These are phyloP conservation scores for Vanderwaltozyma tropicalis DNA, from an alignment of 805 yeast genomes.

Conservation along the genomic window DNA sequence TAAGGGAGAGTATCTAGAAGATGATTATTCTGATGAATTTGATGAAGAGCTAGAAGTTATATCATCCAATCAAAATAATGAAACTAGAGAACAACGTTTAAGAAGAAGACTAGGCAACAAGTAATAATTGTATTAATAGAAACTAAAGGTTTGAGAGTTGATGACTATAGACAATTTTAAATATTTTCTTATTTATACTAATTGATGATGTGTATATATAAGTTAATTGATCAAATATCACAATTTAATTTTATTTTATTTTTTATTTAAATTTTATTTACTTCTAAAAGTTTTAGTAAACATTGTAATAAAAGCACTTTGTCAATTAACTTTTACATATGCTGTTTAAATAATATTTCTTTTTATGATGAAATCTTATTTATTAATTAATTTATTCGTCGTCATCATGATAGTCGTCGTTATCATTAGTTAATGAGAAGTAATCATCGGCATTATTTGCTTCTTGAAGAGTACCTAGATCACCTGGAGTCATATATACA, in stretches of 20 bases:
- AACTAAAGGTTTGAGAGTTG: no score
- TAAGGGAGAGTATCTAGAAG: no score
- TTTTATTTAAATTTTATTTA: no score
- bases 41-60: slow-evolving; percentile 1
- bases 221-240: no score
- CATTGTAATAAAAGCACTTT: no score
- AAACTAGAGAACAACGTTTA: not conserved
- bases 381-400: slow-evolving; percentile 22
- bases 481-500: slow-evolving; percentile 93
- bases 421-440: slow-evolving; percentile 32
- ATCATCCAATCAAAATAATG: not conserved
- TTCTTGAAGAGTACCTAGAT: slow-evolving; percentile 91
- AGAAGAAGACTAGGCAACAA: not conserved
- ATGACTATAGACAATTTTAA: no score
- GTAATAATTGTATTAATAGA: no score
- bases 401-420: slow-evolving; percentile 30
- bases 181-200: no score
- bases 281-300: no score
- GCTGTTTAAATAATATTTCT: no score
- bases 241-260: no score
- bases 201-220: no score
- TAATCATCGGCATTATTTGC: slow-evolving; percentile 76
- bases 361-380: not conserved
- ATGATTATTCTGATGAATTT: slow-evolving; percentile 4
- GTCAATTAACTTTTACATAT: not conserved